Percentiles rank a stretch among this genome's conserved stretches.
Evolutionary conservation across 2,329 filamentous ascomycete species (phyloP).

Genomic region (Hymenoscyphus infarciens): DNA sequence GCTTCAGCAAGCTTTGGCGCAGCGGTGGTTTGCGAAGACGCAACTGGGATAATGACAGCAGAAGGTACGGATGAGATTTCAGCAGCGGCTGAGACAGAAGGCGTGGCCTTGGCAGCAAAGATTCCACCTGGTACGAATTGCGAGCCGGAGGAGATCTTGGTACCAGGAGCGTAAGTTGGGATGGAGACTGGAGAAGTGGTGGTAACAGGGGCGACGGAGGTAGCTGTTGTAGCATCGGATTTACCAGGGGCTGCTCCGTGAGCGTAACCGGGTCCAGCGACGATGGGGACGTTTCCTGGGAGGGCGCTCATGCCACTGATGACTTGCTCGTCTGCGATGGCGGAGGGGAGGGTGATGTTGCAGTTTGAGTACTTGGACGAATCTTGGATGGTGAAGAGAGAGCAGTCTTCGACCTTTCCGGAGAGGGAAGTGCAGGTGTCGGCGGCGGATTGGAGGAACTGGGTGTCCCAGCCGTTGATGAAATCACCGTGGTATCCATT

Average conservation of each 20-base stretch:
- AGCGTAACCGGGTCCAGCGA: slow-evolving; percentile 42
- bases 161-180: slow-evolving; percentile 26
- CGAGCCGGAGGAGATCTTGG: slow-evolving; percentile 18
- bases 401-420: slow-evolving; percentile 70
- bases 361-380: slow-evolving; percentile 55
- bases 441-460: slow-evolving; percentile 68
- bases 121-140: slow-evolving; percentile 33
- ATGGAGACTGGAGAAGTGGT: background rate
- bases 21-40: slow-evolving; percentile 16
- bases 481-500: slow-evolving; percentile 79
- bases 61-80: background rate
- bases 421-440: slow-evolving; percentile 68
- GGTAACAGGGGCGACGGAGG: background rate
- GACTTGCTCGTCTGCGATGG: slow-evolving; percentile 58
- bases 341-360: slow-evolving; percentile 57
- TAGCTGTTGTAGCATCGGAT: background rate
- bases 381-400: slow-evolving; percentile 67
- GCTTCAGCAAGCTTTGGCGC: slow-evolving; percentile 21
- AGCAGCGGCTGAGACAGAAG: background rate
- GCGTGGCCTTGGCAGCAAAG: slow-evolving; percentile 24
- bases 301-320: slow-evolving; percentile 51
- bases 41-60: background rate
- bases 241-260: slow-evolving; percentile 17
- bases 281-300: slow-evolving; percentile 59
- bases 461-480: slow-evolving; percentile 70